A percentile compares a stretch with the other conserved stretches of the same genome.
phyloP scores from a whole-genome alignment of 2,329 filamentous ascomycete genomes.

The Microcyclosporella mali region DNA sequence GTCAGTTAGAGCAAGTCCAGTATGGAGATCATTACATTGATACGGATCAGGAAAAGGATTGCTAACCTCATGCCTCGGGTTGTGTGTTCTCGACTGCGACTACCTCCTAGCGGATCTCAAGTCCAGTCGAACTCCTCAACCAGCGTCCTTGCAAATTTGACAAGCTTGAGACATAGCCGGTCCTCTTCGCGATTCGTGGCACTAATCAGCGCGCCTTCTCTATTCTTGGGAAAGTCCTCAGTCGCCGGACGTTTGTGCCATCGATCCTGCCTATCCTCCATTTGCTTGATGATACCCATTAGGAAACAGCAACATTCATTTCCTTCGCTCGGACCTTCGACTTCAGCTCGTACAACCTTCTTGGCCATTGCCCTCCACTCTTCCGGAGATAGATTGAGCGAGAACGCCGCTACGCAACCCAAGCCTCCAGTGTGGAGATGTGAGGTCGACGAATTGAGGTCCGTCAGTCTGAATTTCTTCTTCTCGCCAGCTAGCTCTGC shows the following conservation, averaged over 20 bases:
- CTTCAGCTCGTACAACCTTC: slow-evolving; percentile 40
- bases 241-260: slow-evolving; percentile 34
- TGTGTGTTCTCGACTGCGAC: too few species aligned
- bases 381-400: slow-evolving; percentile 37
- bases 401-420: slow-evolving; percentile 41
- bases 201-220: slow-evolving; percentile 12
- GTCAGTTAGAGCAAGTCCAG: too few species aligned
- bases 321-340: slow-evolving; percentile 32
- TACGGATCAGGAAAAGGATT: too few species aligned
- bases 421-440: slow-evolving; percentile 40
- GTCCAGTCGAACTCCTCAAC: slow-evolving; percentile 25
- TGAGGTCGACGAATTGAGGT: slow-evolving; percentile 32
- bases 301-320: slow-evolving; percentile 30
- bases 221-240: slow-evolving; percentile 20
- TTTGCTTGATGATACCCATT: slow-evolving; percentile 32
- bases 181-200: slow-evolving; percentile 19
- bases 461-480: slow-evolving; percentile 41
- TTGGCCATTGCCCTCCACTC: slow-evolving; percentile 43
- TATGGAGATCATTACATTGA: too few species aligned
- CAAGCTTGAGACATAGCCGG: slow-evolving; percentile 29
- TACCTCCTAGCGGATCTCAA: too few species aligned
- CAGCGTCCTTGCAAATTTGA: slow-evolving; percentile 18
- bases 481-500: slow-evolving; percentile 29
- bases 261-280: slow-evolving; percentile 37
- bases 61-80: too few species aligned